phyloP scores from a whole-genome alignment of 169 alveolate genomes.

The Plasmodium coatneyi region DNA sequence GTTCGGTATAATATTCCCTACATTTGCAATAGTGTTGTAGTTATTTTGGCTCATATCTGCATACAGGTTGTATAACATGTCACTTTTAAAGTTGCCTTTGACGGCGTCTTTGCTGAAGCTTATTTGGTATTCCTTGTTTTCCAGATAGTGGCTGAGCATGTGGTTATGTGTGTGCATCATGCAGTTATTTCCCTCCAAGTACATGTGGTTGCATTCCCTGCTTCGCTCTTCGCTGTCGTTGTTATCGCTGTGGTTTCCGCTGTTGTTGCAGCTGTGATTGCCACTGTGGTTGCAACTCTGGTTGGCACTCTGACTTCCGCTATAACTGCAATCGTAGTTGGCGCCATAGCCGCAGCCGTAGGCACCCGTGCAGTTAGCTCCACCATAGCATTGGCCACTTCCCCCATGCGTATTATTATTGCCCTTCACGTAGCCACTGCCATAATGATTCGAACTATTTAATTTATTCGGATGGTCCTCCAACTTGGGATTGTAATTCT shows the following conservation, averaged over 20 bases:
- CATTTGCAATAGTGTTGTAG: slow-evolving; percentile 27
- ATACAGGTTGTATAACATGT: slow-evolving; percentile 23
- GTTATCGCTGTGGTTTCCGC: neutral
- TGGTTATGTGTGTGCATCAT: neutral
- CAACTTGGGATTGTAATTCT: slow-evolving; percentile 59
- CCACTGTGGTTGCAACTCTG: neutral
- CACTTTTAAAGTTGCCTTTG: slow-evolving; percentile 46
- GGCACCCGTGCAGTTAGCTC: neutral
- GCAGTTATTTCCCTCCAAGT: slow-evolving; percentile 16
- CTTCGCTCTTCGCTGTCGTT: neutral
- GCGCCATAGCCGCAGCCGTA: neutral
- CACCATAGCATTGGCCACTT: neutral
- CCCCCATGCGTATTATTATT: neutral
- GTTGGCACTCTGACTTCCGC: neutral
- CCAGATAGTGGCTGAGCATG: neutral
- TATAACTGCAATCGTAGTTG: neutral
- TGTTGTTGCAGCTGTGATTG: neutral
- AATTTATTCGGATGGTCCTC: slow-evolving; percentile 25
- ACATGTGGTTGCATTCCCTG: neutral
- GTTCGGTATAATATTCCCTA: neutral
- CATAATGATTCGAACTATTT: neutral
- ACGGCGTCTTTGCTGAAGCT: slow-evolving; percentile 45
- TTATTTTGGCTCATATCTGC: slow-evolving; percentile 50
- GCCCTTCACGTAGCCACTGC: neutral
- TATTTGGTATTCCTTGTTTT: slow-evolving; percentile 21